phyloP scores from a whole-genome alignment of 2,329 filamentous ascomycete species.

The Trichoderma harzianum region DNA sequence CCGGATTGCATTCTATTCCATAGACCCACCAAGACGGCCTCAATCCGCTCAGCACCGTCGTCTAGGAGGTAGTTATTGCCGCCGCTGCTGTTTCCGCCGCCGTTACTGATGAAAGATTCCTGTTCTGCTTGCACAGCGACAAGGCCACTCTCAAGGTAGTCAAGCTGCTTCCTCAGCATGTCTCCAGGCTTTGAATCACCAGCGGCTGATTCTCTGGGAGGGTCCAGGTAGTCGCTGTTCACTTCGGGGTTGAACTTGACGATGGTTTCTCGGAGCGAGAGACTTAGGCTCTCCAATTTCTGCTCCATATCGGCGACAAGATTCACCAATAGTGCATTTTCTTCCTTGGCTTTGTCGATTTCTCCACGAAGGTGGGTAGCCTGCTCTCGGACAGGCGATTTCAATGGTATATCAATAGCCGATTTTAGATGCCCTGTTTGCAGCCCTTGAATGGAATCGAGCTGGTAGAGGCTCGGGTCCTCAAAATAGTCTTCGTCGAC shows the following conservation, averaged over 20 bases:
- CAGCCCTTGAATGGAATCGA: slow-evolving; percentile 59
- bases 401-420: slow-evolving; percentile 55
- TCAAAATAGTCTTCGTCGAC: slow-evolving; percentile 67
- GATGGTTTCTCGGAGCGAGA: slow-evolving; percentile 63
- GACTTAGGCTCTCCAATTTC: slow-evolving; percentile 66
- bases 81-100: slow-evolving; percentile 14
- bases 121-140: slow-evolving; percentile 58
- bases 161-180: slow-evolving; percentile 56
- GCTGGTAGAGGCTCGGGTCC: slow-evolving; percentile 69
- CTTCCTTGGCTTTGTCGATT: slow-evolving; percentile 44
- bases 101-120: slow-evolving; percentile 33
- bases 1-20: slow-evolving; percentile 55
- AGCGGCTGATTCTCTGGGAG: slow-evolving; percentile 34
- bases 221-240: slow-evolving; percentile 44
- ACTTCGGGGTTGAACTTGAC: slow-evolving; percentile 58
- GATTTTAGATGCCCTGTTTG: slow-evolving; percentile 24
- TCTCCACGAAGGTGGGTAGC: slow-evolving; percentile 49
- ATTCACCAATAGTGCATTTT: slow-evolving; percentile 38
- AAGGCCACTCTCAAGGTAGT: slow-evolving; percentile 68
- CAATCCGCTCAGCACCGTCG: slow-evolving; percentile 48
- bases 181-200: slow-evolving; percentile 42
- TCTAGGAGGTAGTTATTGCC: slow-evolving; percentile 28
- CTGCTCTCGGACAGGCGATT: slow-evolving; percentile 55
- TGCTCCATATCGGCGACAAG: slow-evolving; percentile 25
- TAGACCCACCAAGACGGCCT: slow-evolving; percentile 49